Base-by-base conservation (phyloP, 164 flowering plant species). In the Warburgia ugandensis region DNA sequence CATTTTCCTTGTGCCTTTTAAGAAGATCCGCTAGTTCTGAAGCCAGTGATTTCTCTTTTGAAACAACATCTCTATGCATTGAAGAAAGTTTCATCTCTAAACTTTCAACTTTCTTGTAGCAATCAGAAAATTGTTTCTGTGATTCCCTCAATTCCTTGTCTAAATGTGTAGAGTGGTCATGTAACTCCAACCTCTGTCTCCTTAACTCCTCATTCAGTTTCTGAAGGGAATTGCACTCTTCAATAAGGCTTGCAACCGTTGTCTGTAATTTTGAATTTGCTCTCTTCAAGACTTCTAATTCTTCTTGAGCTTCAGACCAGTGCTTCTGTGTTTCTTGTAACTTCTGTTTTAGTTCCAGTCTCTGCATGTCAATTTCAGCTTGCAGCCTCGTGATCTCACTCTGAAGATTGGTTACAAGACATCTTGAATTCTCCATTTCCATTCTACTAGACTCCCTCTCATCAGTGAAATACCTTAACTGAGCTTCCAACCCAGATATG, bases 401-500 rank as follows among this genome's bases (percentile, higher is more conserved):
- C 61, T 71, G 66, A 35, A 83, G 80, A 48, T 58, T 65, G 6
- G 0, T 6, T 9, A 66, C 49, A 17, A 51, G 62, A 61, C 69
- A 54, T 57, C 63, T 68, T 7, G 79, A 83, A 29, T 66, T 61
- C 48, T 79, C 77, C 37, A 77, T 29, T 47, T 76, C 79, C 66
- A 75, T 27, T 45, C 45, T 61, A 49, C 52, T 48, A n/a, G 76
- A 62, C 58, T 76, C 76, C 32, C 64, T 76, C 62, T 79, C 85
- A 52, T 75, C 71, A 35, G 66, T 71, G 65, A 81, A 54, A 42
- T 73, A 57, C 50, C 70, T 70, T 40, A 77, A 56, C 65, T 81
- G 84, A 69, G 77, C 73, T 68, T 90, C 90, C 60, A 84, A 38
- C 38, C 64, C 79, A 35, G 79, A 77, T 48, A 77, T 58, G 39